phyloP scores from a whole-genome alignment of 192 early-diverging fungal species.

The Lunasporangiospora selenospora region DNA sequence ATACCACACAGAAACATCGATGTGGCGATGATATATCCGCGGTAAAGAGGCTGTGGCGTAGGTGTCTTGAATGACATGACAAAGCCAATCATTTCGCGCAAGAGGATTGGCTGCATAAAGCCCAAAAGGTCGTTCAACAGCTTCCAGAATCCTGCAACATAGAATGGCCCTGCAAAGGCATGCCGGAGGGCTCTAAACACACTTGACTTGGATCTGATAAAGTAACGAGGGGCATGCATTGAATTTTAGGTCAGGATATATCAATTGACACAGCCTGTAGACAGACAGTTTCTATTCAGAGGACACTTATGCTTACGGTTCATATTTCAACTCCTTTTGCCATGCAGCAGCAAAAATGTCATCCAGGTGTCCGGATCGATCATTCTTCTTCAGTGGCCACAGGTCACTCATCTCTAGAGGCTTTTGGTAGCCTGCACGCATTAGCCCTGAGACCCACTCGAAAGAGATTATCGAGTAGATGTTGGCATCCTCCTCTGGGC shows the following conservation, averaged over 20 bases:
- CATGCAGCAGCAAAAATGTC: conserved; percentile 70
- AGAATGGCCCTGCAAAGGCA: conserved; percentile 71
- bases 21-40: conserved; percentile 83
- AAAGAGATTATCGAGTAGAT: conserved; percentile 87
- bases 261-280: not conserved
- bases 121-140: conserved; percentile 72
- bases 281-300: not conserved
- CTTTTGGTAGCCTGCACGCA: conserved; percentile 79
- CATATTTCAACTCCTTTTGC: conserved; percentile 71
- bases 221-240: conserved; percentile 69
- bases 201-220: too few relatives aligned
- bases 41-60: conserved; percentile 65
- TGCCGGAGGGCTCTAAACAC: conserved; percentile 61
- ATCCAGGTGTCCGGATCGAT: conserved; percentile 65
- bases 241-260: not conserved
- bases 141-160: conserved; percentile 82
- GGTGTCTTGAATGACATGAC: conserved; percentile 65
- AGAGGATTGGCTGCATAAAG: conserved; percentile 83
- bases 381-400: conserved; percentile 64
- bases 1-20: conserved; percentile 80
- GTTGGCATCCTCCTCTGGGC: conserved; percentile 83
- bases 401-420: conserved; percentile 77
- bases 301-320: conserved; percentile 43
- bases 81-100: conserved; percentile 73
- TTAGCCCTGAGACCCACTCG: conserved; percentile 89